Evolutionary conservation across 352 stramenopile genomes (phyloP).

Genomic region (Phytopythium montanum): DNA sequence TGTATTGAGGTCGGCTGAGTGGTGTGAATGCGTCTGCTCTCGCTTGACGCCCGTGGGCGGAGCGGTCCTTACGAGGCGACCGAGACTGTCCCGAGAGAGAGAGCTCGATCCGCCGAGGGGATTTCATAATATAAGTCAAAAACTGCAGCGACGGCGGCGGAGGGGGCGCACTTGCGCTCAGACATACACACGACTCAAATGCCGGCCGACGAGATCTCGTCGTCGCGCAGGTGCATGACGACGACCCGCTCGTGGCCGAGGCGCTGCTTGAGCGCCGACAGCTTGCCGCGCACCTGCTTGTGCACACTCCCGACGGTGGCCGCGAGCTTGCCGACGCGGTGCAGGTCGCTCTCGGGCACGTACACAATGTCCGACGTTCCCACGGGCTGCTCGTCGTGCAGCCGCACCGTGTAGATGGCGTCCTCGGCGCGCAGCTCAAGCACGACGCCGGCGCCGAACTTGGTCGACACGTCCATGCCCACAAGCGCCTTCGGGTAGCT

Average conservation of each 20-base stretch:
- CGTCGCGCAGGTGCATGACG: conserved; percentile 25
- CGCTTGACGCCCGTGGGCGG: not conserved
- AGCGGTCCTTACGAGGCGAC: not conserved
- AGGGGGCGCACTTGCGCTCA: not conserved
- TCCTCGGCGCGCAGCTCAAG: conserved; percentile 57
- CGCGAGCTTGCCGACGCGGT: conserved; percentile 33
- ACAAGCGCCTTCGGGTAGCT: conserved; percentile 70
- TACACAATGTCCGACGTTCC: conserved; percentile 66
- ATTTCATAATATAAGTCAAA: conserved; percentile 11
- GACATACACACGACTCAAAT: conserved; percentile 32
- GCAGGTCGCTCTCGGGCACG: conserved; percentile 67
- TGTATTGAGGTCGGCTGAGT: not conserved
- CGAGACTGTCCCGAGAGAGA: not conserved
- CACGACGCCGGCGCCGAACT: conserved; percentile 69
- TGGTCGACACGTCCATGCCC: conserved; percentile 71
- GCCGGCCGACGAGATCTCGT: conserved; percentile 46
- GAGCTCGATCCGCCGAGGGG: not conserved
- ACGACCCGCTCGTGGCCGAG: conserved; percentile 33
- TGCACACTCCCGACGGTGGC: conserved; percentile 49
- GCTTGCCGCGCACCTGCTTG: conserved; percentile 41
- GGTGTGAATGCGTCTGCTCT: not conserved
- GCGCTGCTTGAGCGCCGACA: conserved; percentile 39
- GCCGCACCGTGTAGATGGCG: conserved; percentile 74
- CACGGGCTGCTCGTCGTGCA: conserved; percentile 34
- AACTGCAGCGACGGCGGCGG: not conserved